phyloP scores from a whole-genome alignment of 1,139 yeast genomes.

The Candida labiduridarum region DNA sequence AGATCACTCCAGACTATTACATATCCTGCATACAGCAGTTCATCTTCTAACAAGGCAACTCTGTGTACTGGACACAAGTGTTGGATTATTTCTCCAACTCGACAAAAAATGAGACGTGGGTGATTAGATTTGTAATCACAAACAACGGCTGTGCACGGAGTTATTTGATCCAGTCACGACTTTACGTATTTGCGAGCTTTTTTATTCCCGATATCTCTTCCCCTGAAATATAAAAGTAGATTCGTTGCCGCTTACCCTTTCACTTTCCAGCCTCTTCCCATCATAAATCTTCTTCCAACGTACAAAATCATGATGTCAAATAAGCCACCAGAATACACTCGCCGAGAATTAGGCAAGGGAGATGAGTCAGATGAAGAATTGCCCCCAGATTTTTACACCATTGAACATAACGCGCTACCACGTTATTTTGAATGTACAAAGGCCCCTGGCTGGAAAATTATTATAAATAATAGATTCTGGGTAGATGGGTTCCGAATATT shows the following conservation, averaged over 20 bases:
- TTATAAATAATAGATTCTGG: conserved; percentile 14
- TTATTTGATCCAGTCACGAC: too few relatives aligned
- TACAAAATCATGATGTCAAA: not conserved
- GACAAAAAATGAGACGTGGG: too few relatives aligned
- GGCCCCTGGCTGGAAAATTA: conserved; percentile 12
- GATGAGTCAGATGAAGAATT: not conserved
- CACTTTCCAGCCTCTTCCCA: not conserved
- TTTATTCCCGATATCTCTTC: not conserved
- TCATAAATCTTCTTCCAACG: not conserved
- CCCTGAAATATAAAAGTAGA: not conserved
- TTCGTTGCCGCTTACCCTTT: not conserved
- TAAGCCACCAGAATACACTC: not conserved
- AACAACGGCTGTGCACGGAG: too few relatives aligned
- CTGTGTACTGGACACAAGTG: too few relatives aligned
- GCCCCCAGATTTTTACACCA: conserved; percentile 2
- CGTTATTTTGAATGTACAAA: conserved; percentile 10
- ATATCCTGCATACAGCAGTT: too few relatives aligned
- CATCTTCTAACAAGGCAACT: too few relatives aligned
- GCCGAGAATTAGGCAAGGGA: too few relatives aligned
- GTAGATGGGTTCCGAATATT: conserved; percentile 15
- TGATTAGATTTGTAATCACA: too few relatives aligned
- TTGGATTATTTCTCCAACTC: too few relatives aligned
- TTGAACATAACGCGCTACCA: conserved; percentile 7
- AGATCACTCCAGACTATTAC: too few relatives aligned
- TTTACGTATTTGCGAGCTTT: too few relatives aligned